Evolutionary conservation across 495 filamentous ascomycete species (phyloP).

Genomic region (Neurospora tetraspora): DNA sequence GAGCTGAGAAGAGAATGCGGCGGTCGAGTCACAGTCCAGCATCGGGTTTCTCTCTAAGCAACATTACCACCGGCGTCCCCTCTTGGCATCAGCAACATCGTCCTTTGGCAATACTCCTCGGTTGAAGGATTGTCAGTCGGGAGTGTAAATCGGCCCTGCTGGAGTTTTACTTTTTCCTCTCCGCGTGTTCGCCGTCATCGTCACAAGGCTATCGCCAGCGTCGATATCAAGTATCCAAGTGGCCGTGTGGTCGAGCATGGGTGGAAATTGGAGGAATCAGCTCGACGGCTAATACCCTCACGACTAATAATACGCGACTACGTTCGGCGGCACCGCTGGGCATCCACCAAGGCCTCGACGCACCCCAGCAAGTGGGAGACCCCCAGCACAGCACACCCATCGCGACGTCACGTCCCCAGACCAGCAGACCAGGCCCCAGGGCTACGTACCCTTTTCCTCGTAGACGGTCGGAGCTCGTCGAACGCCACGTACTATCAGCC

Average conservation of each 20-base stretch:
- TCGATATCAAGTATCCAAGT: not conserved
- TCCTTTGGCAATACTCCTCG: not conserved
- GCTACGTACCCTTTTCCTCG: not conserved
- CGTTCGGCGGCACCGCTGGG: not conserved
- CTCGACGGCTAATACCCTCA: not conserved
- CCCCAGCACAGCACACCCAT: not conserved
- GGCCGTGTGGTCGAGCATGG: not conserved
- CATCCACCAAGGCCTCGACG: not conserved
- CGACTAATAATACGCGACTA: not conserved
- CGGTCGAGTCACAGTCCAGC: not conserved
- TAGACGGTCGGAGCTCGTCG: not conserved
- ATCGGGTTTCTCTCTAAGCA: not conserved
- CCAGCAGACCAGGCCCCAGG: not conserved
- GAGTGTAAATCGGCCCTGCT: not conserved
- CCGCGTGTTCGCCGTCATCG: not conserved
- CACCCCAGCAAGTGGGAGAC: not conserved
- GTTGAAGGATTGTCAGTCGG: not conserved
- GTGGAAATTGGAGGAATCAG: not conserved
- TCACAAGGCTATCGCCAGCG: not conserved
- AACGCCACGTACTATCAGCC: conserved; percentile 2
- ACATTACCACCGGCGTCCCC: not conserved
- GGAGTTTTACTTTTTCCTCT: not conserved
- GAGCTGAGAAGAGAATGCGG: not conserved
- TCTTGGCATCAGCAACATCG: not conserved
- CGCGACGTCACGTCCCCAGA: not conserved